These are phyloP conservation scores for Pseudomassariella vexata DNA, from an alignment of 2,329 filamentous ascomycete genomes.

Conservation along the genomic window DNA sequence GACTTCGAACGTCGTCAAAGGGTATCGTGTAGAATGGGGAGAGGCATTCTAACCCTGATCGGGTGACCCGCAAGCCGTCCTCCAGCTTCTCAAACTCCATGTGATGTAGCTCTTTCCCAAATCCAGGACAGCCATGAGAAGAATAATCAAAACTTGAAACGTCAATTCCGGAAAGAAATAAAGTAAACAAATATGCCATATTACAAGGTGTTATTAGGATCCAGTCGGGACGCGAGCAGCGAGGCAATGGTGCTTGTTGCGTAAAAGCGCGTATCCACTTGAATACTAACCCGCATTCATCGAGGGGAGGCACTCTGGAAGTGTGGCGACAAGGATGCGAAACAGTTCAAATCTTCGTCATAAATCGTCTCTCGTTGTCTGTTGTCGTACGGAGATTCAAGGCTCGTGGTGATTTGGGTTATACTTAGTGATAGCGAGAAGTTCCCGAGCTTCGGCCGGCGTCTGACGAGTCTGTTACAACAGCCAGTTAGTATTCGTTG, in stretches of 20 bases:
- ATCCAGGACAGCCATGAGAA: conserved; percentile 11
- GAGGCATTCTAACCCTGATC: too few relatives aligned
- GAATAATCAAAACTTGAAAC: conserved; percentile 16
- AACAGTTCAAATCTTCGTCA: conserved; percentile 24
- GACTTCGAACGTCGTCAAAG: conserved; percentile 21
- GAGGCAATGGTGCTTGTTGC: too few relatives aligned
- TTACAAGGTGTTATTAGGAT: conserved; percentile 26
- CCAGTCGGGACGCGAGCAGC: too few relatives aligned
- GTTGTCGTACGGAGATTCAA: conserved; percentile 17
- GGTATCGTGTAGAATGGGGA: conserved; percentile 12
- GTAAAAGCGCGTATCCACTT: too few relatives aligned
- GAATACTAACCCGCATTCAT: too few relatives aligned
- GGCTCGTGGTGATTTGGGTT: conserved; percentile 10
- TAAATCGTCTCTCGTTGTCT: conserved; percentile 29
- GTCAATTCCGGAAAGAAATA: too few relatives aligned
- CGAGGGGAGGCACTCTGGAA: too few relatives aligned
- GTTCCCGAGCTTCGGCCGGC: conserved; percentile 24
- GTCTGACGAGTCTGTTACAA: conserved; percentile 24
- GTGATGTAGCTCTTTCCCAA: conserved; percentile 14
- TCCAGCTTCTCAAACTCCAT: too few relatives aligned
- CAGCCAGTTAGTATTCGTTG: conserved; percentile 10
- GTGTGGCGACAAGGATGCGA: too few relatives aligned
- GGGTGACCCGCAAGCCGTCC: too few relatives aligned
- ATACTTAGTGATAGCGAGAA: conserved; percentile 22
- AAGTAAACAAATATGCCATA: conserved; percentile 21